Percentiles rank a stretch among this genome's conserved stretches.
phyloP scores from a whole-genome alignment of 2,329 filamentous ascomycete species.

The Fusarium continuum region DNA sequence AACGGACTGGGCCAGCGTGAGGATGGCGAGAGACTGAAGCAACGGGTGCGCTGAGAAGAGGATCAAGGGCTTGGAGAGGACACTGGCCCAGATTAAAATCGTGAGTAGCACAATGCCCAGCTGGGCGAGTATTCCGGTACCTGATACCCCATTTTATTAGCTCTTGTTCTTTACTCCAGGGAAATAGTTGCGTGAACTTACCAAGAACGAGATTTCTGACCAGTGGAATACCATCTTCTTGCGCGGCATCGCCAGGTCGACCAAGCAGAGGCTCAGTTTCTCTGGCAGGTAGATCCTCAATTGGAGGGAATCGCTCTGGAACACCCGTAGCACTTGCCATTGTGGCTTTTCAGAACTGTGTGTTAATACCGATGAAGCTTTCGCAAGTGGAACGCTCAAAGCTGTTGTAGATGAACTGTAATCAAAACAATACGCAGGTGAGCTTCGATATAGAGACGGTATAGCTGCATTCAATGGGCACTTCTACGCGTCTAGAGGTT shows the following conservation, averaged over 20 bases:
- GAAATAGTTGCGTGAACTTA: conserved; percentile 50
- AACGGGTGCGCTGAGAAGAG: conserved; percentile 92
- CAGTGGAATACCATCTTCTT: conserved; percentile 70
- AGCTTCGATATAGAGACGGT: neutral
- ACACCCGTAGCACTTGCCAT: conserved; percentile 78
- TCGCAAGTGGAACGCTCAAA: neutral
- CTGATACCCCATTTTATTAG: conserved; percentile 54
- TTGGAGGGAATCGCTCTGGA: conserved; percentile 58
- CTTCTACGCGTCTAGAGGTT: neutral
- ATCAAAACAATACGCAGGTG: neutral
- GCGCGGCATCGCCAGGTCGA: conserved; percentile 75
- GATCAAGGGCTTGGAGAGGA: conserved; percentile 75
- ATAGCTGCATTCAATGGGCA: neutral
- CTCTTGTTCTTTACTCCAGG: neutral
- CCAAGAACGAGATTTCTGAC: conserved; percentile 78
- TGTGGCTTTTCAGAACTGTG: neutral
- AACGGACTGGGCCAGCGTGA: conserved; percentile 81
- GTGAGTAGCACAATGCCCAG: conserved; percentile 78
- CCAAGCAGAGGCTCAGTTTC: conserved; percentile 59
- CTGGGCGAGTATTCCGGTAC: conserved; percentile 84
- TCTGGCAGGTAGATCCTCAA: conserved; percentile 40
- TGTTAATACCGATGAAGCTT: neutral
- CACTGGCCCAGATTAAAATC: conserved; percentile 78
- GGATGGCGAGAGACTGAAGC: conserved; percentile 70
- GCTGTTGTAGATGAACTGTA: neutral